phyloP scores from a whole-genome alignment of 2,329 filamentous ascomycete species.

The Coniella vitis region DNA sequence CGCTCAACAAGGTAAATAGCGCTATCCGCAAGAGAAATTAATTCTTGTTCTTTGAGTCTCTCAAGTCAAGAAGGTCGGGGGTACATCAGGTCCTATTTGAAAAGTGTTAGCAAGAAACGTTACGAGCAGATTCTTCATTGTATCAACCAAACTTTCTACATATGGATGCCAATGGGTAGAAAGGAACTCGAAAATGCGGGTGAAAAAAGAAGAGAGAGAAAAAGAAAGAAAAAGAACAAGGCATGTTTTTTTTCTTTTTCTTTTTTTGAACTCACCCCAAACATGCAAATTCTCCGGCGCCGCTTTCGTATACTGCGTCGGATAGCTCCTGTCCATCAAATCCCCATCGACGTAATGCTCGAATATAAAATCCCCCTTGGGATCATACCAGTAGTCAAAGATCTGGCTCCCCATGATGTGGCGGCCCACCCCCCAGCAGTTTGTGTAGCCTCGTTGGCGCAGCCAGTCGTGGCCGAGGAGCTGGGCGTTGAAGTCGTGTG shows the following conservation, averaged over 20 bases:
- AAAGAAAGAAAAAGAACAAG: not conserved
- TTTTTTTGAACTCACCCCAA: constrained; percentile 38
- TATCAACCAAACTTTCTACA: too few species aligned
- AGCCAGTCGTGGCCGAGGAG: constrained; percentile 65
- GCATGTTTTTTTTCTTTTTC: too few species aligned
- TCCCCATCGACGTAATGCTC: constrained; percentile 69
- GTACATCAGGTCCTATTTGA: constrained; percentile 22
- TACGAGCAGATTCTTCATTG: too few species aligned
- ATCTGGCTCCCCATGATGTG: constrained; percentile 66
- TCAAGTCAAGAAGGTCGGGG: constrained; percentile 21
- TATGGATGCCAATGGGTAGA: too few species aligned
- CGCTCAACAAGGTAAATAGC: too few species aligned
- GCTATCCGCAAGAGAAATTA: too few species aligned
- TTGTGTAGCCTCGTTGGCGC: constrained; percentile 52
- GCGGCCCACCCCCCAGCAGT: constrained; percentile 64
- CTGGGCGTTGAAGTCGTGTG: constrained; percentile 66
- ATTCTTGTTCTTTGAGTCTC: too few species aligned
- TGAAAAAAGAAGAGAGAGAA: not conserved
- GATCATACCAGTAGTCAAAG: constrained; percentile 68
- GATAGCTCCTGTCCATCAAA: constrained; percentile 49
- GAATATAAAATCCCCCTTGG: constrained; percentile 54
- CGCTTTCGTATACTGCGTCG: constrained; percentile 34
- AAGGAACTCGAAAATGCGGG: not conserved
- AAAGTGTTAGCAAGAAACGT: constrained; percentile 1
- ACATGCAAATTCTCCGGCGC: constrained; percentile 37